These are phyloP conservation scores for Arthroderma sp. DNA, from an alignment of 2,329 filamentous ascomycete genomes.

Conservation along the genomic window DNA sequence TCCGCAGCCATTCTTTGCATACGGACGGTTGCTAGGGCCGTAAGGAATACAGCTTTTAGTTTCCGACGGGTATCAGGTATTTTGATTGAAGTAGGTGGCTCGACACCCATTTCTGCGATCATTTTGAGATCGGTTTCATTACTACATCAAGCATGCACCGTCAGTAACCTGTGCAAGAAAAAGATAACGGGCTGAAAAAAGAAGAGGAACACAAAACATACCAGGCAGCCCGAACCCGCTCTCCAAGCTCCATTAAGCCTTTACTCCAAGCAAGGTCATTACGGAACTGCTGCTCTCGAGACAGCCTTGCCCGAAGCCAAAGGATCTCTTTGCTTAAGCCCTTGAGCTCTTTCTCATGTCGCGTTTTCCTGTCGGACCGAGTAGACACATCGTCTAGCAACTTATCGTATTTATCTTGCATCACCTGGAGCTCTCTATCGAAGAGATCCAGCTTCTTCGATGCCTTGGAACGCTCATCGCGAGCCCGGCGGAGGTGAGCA, in stretches of 20 bases:
- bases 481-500: constrained; percentile 51
- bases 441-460: constrained; percentile 29
- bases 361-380: constrained; percentile 30
- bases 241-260: constrained; percentile 60
- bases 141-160: constrained; percentile 36
- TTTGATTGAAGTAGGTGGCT: constrained; percentile 21
- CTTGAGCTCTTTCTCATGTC: constrained; percentile 53
- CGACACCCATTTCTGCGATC: constrained; percentile 68
- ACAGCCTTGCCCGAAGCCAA: constrained; percentile 71
- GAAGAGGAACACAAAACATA: constrained; percentile 39
- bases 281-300: constrained; percentile 68
- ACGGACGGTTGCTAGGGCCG: constrained; percentile 31
- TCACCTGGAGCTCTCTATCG: constrained; percentile 30
- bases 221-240: constrained; percentile 51
- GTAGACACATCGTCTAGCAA: constrained; percentile 36
- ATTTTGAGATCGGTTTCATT: constrained; percentile 85
- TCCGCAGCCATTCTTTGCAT: constrained; percentile 34
- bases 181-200: background rate
- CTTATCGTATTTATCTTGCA: constrained; percentile 51
- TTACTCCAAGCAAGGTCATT: constrained; percentile 76
- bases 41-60: constrained; percentile 28
- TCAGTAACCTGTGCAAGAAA: background rate
- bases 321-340: constrained; percentile 81
- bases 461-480: constrained; percentile 33
- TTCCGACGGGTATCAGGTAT: constrained; percentile 26